Percentiles rank a stretch among this genome's conserved stretches.
Evolutionary conservation across 2,329 filamentous ascomycete genomes (phyloP).

Genomic region (Coniochaeta hoffmannii): DNA sequence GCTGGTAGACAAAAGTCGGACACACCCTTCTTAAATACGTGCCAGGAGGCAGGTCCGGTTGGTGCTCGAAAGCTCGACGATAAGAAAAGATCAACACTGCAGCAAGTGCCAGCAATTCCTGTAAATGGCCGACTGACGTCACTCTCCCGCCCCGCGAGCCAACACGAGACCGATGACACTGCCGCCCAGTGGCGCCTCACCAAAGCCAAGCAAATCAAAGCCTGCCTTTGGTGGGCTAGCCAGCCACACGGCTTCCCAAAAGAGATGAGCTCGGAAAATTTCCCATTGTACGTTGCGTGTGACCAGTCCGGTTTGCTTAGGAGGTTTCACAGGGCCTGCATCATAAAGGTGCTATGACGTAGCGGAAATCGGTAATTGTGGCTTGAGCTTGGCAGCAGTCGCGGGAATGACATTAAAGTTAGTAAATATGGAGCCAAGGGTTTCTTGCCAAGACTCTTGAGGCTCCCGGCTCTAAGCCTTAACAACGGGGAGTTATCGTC

Average conservation of each 20-base stretch:
- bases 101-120: neutral
- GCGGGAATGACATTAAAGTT: no score
- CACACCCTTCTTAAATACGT: neutral
- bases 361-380: neutral
- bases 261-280: neutral
- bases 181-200: neutral
- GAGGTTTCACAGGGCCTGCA: neutral
- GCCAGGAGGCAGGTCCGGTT: neutral
- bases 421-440: neutral
- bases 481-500: neutral
- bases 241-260: conserved; percentile 1
- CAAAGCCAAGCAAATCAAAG: neutral
- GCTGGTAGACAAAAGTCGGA: neutral
- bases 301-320: neutral
- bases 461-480: neutral
- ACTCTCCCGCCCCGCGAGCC: neutral
- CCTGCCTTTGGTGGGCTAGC: neutral
- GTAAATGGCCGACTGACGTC: neutral
- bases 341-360: neutral
- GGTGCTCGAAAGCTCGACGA: neutral
- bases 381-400: neutral
- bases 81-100: conserved; percentile 1
- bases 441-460: neutral
- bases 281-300: neutral
- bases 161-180: neutral